A percentile compares a stretch with the other conserved stretches of the same genome.
These are phyloP conservation scores for Amanita molliuscula DNA, from an alignment of 768 basidiomycete species.

Conservation along the genomic window DNA sequence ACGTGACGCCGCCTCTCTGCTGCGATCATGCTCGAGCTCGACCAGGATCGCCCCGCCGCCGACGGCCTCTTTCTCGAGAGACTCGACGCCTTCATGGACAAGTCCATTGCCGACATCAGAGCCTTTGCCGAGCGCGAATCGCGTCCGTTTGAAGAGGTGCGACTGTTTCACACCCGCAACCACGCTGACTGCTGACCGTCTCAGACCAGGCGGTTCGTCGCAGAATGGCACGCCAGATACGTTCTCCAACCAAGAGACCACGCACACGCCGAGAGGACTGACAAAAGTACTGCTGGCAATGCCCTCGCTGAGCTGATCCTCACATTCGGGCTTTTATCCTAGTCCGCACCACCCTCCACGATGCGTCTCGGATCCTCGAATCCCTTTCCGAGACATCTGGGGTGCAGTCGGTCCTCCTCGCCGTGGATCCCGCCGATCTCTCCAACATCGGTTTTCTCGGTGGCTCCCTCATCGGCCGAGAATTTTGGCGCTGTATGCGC, in stretches of 20 bases:
- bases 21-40: slow-evolving; percentile 25
- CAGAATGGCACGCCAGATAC: slow-evolving; percentile 54
- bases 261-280: slow-evolving; percentile 8
- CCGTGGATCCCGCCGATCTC: slow-evolving; percentile 40
- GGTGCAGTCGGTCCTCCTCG: slow-evolving; percentile 52
- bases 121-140: slow-evolving; percentile 53
- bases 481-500: slow-evolving; percentile 56
- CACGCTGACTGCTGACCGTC: slow-evolving; percentile 13
- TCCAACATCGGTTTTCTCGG: slow-evolving; percentile 50
- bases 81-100: slow-evolving; percentile 53
- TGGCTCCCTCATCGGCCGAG: slow-evolving; percentile 47
- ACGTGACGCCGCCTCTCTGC: background rate
- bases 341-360: slow-evolving; percentile 38
- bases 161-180: background rate
- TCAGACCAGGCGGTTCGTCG: slow-evolving; percentile 41
- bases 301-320: slow-evolving; percentile 4
- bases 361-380: slow-evolving; percentile 44
- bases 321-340: slow-evolving; percentile 10
- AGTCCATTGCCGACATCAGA: slow-evolving; percentile 42
- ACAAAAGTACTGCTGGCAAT: slow-evolving; percentile 7
- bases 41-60: slow-evolving; percentile 18
- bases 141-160: slow-evolving; percentile 51
- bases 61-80: slow-evolving; percentile 56
- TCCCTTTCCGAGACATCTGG: slow-evolving; percentile 38
- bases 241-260: slow-evolving; percentile 30